Conservation (phyloP, 345 rosid genomes). For the Mangifera indica region DNA sequence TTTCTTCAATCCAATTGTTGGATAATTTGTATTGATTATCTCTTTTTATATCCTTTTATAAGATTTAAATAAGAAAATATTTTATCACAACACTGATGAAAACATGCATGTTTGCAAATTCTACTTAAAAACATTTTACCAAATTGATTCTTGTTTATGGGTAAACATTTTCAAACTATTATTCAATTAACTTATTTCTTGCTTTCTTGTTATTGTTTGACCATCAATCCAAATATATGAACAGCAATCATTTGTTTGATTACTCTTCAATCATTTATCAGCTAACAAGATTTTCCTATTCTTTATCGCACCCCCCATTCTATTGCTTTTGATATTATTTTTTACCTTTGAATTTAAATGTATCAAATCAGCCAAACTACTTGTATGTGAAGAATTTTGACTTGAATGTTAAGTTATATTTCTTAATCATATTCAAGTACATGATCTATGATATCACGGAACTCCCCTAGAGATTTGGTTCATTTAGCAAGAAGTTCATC, state of each 20-base stretch:
- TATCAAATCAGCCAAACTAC: background rate
- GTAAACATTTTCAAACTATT: background rate
- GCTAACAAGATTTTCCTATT: background rate
- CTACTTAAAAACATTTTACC: background rate
- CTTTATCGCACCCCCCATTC: background rate
- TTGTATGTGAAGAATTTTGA: background rate
- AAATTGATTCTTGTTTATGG: background rate
- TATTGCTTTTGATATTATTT: background rate
- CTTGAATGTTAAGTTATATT: background rate
- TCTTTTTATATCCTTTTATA: background rate
- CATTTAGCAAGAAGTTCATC: background rate
- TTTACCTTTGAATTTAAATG: background rate
- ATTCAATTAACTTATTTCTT: background rate
- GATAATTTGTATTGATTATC: background rate
- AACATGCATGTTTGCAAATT: background rate
- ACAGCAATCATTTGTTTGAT: background rate
- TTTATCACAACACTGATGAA: background rate
- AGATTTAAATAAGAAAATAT: background rate
- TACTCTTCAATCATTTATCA: background rate
- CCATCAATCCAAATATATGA: background rate
- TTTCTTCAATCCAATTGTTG: background rate
- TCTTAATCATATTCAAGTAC: background rate
- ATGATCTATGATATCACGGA: background rate
- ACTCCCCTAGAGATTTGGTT: background rate
- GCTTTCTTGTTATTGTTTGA: background rate